phyloP scores from a whole-genome alignment of 2,329 filamentous ascomycete species.

The Colletotrichum simmondsii region DNA sequence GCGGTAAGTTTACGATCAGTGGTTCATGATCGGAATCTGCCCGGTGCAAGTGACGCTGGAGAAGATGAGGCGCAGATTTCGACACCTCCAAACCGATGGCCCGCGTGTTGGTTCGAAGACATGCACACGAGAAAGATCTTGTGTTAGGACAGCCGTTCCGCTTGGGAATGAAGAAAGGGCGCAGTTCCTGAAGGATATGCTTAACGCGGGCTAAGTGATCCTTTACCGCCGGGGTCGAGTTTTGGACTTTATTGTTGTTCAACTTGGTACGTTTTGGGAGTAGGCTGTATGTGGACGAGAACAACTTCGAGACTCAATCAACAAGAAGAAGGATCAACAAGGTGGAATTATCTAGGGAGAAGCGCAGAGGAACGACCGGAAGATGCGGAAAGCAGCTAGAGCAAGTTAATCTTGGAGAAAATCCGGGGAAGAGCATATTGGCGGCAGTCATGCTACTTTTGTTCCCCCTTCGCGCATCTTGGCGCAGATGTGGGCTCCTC shows the following conservation, averaged over 20 bases:
- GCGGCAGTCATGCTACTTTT: constrained; percentile 20
- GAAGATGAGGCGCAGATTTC: background rate
- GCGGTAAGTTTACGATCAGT: background rate
- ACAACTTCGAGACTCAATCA: background rate
- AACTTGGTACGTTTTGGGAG: background rate
- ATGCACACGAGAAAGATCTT: background rate
- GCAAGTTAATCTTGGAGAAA: constrained; percentile 6
- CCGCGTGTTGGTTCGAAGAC: background rate
- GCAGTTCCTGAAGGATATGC: background rate
- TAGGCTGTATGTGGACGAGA: background rate
- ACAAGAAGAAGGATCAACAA: background rate
- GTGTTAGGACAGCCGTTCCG: background rate
- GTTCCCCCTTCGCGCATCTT: constrained; percentile 9
- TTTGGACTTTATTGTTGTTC: background rate
- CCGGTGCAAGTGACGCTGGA: background rate
- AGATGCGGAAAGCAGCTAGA: constrained; percentile 6
- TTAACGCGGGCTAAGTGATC: background rate
- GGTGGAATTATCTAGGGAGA: background rate
- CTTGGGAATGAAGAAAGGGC: background rate
- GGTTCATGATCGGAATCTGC: background rate
- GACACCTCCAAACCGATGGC: background rate
- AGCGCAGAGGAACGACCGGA: background rate
- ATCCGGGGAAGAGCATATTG: constrained; percentile 24
- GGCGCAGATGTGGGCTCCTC: constrained; percentile 5
- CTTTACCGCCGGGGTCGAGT: background rate